Percentiles rank a stretch among this genome's conserved stretches.
These are phyloP conservation scores for Colletotrichum lupini DNA, from an alignment of 2,329 filamentous ascomycete species.

Conservation along the genomic window DNA sequence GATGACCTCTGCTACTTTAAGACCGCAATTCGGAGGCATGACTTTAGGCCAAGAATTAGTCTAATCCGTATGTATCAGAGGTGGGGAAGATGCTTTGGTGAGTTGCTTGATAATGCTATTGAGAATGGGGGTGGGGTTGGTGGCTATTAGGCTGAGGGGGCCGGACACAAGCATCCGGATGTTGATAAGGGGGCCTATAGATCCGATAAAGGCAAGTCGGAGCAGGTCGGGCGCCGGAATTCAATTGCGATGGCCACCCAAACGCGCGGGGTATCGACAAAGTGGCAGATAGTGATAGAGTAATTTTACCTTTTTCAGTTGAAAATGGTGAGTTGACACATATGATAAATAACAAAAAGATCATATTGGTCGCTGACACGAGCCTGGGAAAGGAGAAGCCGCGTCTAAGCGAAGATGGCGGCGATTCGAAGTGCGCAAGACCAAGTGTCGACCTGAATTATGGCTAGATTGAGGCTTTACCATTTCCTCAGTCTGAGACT, in stretches of 20 bases:
- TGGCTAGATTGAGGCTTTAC: neutral
- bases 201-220: neutral
- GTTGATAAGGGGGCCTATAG: constrained; percentile 4
- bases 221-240: too few relatives aligned
- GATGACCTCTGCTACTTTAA: constrained; percentile 13
- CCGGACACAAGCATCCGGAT: neutral
- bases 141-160: neutral
- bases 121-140: constrained; percentile 31
- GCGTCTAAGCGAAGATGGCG: neutral
- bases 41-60: neutral
- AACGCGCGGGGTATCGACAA: neutral
- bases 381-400: neutral
- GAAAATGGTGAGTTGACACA: neutral
- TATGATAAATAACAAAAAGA: neutral
- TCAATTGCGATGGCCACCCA: neutral
- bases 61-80: neutral
- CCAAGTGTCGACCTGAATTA: neutral
- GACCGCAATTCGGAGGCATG: neutral
- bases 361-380: neutral
- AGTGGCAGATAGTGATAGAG: neutral
- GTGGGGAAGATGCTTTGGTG: constrained; percentile 17
- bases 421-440: neutral
- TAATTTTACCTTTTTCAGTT: neutral
- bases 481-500: neutral
- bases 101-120: neutral